These are phyloP conservation scores for Aaosphaeria arxii DNA, from an alignment of 2,329 filamentous ascomycete species.

Conservation along the genomic window DNA sequence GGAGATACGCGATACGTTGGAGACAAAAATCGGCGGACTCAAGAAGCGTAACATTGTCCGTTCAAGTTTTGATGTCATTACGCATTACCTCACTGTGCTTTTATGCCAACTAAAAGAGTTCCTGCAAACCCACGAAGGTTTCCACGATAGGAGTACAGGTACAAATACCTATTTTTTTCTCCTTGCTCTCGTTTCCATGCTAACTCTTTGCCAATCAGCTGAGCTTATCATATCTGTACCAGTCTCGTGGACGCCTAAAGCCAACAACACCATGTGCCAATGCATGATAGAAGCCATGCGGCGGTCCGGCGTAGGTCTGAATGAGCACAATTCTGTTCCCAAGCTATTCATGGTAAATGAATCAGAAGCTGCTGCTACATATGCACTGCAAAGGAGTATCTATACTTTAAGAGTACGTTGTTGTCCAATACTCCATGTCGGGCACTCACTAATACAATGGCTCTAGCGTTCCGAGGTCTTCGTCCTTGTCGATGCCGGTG, in stretches of 20 bases:
- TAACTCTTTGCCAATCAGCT: not conserved
- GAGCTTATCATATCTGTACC: not conserved
- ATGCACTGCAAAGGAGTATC: slow-evolving; percentile 1
- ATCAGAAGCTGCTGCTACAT: slow-evolving; percentile 14
- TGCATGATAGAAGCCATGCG: not conserved
- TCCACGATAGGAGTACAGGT: not conserved
- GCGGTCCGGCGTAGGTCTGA: not conserved
- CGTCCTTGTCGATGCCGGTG: not conserved
- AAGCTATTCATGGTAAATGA: slow-evolving; percentile 16
- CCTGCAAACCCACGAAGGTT: not conserved
- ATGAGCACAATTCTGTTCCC: not conserved
- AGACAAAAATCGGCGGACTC: not conserved
- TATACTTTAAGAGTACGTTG: not conserved
- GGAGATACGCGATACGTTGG: not conserved
- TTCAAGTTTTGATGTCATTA: not conserved
- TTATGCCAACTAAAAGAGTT: not conserved
- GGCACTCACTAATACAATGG: too few relatives aligned
- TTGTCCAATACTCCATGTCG: too few relatives aligned
- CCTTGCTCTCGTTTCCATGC: not conserved
- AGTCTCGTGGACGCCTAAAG: not conserved
- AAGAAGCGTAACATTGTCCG: not conserved
- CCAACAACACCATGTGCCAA: not conserved
- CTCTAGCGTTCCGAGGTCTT: not conserved
- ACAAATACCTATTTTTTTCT: not conserved
- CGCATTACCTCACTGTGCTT: not conserved